Conservation (phyloP, 2,329 filamentous ascomycete genomes). For the Ambrosiella beaveri region DNA sequence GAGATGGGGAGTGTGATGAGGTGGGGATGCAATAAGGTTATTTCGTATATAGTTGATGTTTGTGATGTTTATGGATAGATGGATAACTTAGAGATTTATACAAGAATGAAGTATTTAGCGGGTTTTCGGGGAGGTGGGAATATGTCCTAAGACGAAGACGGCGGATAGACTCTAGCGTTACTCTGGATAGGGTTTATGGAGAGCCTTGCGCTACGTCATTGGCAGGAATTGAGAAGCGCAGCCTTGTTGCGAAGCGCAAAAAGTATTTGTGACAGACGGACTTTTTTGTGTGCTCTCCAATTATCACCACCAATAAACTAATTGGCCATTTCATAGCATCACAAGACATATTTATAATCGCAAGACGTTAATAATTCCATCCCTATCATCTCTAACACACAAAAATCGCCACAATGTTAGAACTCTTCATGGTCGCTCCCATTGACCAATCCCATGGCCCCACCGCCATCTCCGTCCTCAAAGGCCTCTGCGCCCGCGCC, state of each 20-base stretch:
- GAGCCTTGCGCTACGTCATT: background rate
- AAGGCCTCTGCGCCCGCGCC: constrained; percentile 39
- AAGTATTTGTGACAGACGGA: background rate
- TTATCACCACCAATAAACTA: background rate
- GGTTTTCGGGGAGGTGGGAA: too few relatives aligned
- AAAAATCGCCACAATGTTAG: constrained; percentile 28
- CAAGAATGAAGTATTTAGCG: too few relatives aligned
- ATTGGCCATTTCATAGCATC: too few relatives aligned
- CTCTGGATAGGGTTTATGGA: background rate
- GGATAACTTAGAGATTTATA: too few relatives aligned
- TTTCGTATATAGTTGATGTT: too few relatives aligned
- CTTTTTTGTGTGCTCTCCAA: background rate
- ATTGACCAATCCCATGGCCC: constrained; percentile 33
- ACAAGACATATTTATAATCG: background rate
- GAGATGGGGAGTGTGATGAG: too few relatives aligned
- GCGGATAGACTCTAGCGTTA: too few relatives aligned
- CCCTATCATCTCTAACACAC: background rate
- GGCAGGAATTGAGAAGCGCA: background rate
- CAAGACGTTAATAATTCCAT: background rate
- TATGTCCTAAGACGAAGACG: too few relatives aligned
- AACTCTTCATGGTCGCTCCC: constrained; percentile 39
- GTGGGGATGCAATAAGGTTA: too few relatives aligned
- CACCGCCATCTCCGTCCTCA: constrained; percentile 33
- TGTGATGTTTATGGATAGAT: too few relatives aligned
- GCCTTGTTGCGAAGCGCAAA: background rate